Conservation (phyloP, 345 rosid species). For the Eucalyptus pauciflora region DNA sequence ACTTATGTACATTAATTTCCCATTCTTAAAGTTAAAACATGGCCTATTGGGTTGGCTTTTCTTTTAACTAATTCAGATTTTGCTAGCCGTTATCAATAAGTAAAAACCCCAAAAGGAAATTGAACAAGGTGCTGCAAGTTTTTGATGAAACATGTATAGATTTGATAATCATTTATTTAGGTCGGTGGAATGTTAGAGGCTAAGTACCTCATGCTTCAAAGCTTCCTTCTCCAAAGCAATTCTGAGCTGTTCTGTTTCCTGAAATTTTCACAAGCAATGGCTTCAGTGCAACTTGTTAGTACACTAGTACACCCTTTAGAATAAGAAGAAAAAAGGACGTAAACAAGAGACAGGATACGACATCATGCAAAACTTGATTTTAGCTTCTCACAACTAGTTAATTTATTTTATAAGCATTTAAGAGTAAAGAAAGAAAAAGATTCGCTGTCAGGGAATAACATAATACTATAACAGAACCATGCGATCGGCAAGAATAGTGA, state of each 20-base stretch:
- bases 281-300: background rate
- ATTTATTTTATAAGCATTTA: background rate
- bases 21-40: background rate
- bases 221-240: conserved; percentile 32
- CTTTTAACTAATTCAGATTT: background rate
- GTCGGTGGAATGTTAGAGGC: background rate
- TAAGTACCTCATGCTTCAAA: conserved; percentile 34
- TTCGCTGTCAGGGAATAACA: background rate
- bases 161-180: background rate
- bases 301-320: background rate
- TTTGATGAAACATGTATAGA: background rate
- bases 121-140: background rate
- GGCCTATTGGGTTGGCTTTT: background rate
- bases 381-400: background rate
- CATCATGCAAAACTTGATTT: background rate
- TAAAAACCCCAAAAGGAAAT: background rate
- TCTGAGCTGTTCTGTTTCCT: conserved; percentile 51
- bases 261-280: background rate
- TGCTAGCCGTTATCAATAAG: background rate
- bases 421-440: background rate
- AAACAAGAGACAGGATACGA: background rate
- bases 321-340: background rate
- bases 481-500: background rate
- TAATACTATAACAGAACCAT: background rate
- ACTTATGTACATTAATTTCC: background rate